Base-by-base conservation (phyloP, 495 filamentous ascomycete genomes). In the Tirmania nivea region DNA sequence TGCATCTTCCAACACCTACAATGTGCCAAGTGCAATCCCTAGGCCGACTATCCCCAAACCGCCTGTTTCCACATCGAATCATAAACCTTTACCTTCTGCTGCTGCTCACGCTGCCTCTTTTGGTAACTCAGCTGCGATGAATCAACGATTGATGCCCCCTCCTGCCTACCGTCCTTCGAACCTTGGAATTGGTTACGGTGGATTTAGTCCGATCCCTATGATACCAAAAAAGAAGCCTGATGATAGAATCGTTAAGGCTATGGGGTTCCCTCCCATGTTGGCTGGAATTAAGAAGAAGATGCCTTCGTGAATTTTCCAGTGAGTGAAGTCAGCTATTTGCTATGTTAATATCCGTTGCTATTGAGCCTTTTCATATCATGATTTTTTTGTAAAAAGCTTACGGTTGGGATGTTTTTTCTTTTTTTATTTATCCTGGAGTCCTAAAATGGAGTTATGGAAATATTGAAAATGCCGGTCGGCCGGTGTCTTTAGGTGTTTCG, bases 231-330 rank as follows among this genome's bases (percentile, higher is more conserved):
- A 52, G 2, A 56, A 58, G 12, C 57, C 63, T 34, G 61, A 64
- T 14, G 61, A 64, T 50, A 63, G 59, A 50, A 63, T 60, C 35
- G 55, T 64, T 37, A 64, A 63, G 37, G 58, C 61, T 5, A 64
- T 64, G 61, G 61, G 61, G 37, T 64, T 64, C 34, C 61, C 61
- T 12, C 61, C 61, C 7, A 34, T 60, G 31, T 55, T 64, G 57
- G 61, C 61, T 10, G 61, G 61, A 20, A 52, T 64, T 45, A 63
- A 60, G 25, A 50, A 50, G 21, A 19, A 19, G 20, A 20, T 11
- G 12, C 48, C 48, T 6, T 45, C 3, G 39, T 45, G 39, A 45
- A 1, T 19, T 19, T 6, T 2, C 25, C 25, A 31, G 7, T 7
- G 25, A 31, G 1, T 31, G 25, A 31, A 31, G 3, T 31, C 25